phyloP scores from a whole-genome alignment of 768 basidiomycete genomes.

The Kwoniella heveanensis region DNA sequence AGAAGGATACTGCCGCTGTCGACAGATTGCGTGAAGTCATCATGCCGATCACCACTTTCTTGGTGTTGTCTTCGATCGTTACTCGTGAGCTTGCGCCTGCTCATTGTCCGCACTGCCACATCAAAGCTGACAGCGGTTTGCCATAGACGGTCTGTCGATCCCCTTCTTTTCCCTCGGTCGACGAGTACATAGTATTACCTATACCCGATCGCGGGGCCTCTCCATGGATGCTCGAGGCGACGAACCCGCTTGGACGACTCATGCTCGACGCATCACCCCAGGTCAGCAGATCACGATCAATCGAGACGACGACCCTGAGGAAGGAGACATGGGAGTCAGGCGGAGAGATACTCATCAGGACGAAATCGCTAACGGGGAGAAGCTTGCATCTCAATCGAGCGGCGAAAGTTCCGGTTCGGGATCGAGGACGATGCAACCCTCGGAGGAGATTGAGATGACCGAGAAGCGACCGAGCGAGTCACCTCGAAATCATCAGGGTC shows the following conservation, averaged over 20 bases:
- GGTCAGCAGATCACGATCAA: constrained; percentile 83
- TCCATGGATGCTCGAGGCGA: constrained; percentile 56
- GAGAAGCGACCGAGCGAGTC: constrained; percentile 19
- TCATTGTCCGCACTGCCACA: neutral
- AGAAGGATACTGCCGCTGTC: constrained; percentile 63
- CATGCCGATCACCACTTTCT: constrained; percentile 90
- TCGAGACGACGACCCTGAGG: constrained; percentile 64
- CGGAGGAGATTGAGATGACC: constrained; percentile 38
- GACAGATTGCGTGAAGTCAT: constrained; percentile 73
- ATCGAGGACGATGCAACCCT: constrained; percentile 27
- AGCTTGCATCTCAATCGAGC: constrained; percentile 31
- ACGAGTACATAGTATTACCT: constrained; percentile 84
- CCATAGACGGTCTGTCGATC: constrained; percentile 78
- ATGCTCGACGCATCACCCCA: constrained; percentile 69
- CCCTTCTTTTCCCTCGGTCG: constrained; percentile 90
- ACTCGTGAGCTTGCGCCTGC: constrained; percentile 53
- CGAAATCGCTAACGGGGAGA: constrained; percentile 20
- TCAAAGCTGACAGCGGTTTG: neutral
- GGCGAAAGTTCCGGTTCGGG: constrained; percentile 44
- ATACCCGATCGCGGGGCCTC: constrained; percentile 84
- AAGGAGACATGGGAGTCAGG: constrained; percentile 62
- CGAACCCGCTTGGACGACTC: constrained; percentile 80
- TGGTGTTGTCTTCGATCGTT: constrained; percentile 88
- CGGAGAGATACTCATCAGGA: constrained; percentile 20
- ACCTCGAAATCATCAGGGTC: neutral